phyloP scores from a whole-genome alignment of 768 basidiomycete genomes.

The Plicaturopsis crispa region DNA sequence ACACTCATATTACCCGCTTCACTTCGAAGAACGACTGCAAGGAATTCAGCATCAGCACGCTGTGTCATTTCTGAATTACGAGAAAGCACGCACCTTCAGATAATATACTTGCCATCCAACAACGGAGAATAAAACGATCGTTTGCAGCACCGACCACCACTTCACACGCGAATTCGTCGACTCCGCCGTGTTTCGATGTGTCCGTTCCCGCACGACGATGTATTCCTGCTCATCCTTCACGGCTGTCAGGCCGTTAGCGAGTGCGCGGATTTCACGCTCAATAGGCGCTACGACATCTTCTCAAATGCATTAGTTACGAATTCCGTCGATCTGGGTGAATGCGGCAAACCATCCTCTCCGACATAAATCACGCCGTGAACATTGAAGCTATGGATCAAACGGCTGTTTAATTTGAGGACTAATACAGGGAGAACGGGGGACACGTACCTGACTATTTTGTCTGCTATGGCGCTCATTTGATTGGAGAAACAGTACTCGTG shows the following conservation, averaged over 20 bases:
- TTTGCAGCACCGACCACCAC: constrained; percentile 97
- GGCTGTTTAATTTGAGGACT: neutral
- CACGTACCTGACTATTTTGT: constrained; percentile 87
- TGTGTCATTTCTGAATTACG: constrained; percentile 4
- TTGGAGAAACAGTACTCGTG: constrained; percentile 98
- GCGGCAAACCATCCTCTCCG: constrained; percentile 71
- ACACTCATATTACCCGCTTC: constrained; percentile 69
- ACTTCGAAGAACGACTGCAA: constrained; percentile 83
- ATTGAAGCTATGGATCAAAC: constrained; percentile 64
- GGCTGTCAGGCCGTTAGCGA: constrained; percentile 72
- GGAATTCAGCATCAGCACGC: neutral
- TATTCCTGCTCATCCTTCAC: constrained; percentile 99
- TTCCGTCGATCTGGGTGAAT: neutral
- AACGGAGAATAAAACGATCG: constrained; percentile 77
- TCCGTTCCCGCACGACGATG: constrained; percentile 87
- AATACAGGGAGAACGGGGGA: neutral
- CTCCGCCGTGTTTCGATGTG: constrained; percentile 91
- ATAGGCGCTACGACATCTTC: constrained; percentile 87
- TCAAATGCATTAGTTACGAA: neutral
- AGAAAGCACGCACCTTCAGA: constrained; percentile 56
- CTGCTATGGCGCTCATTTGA: constrained; percentile 94
- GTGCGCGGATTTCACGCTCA: constrained; percentile 85
- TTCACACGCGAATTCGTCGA: constrained; percentile 93
- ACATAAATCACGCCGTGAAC: constrained; percentile 97
- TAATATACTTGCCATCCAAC: constrained; percentile 99